Conservation (phyloP, 1,139 yeast species). For the Blastobotrys niveus region DNA sequence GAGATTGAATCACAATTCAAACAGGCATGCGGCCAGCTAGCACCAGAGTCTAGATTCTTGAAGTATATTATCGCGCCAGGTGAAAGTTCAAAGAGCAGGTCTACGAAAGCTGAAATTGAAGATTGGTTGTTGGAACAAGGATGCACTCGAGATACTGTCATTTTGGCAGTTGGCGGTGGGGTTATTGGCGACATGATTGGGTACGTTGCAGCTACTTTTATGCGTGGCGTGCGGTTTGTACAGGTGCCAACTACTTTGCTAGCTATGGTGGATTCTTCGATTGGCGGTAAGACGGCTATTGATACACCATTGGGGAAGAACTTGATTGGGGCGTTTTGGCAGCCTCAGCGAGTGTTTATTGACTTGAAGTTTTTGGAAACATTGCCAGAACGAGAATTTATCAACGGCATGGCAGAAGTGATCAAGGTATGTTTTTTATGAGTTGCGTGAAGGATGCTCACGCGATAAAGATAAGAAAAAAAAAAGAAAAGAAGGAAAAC, state of each 20-base stretch:
- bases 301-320: constrained; percentile 98
- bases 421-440: constrained; percentile 56
- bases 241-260: constrained; percentile 92
- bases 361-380: constrained; percentile 86
- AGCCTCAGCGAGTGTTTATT: constrained; percentile 81
- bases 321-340: constrained; percentile 96
- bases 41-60: constrained; percentile 43
- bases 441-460: too few species aligned
- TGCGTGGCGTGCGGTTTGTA: constrained; percentile 94
- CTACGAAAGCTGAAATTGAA: constrained; percentile 88
- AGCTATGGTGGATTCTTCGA: constrained; percentile 97
- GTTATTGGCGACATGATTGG: constrained; percentile 99
- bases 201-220: constrained; percentile 95
- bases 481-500: not conserved
- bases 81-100: constrained; percentile 81
- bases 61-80: constrained; percentile 84
- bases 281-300: constrained; percentile 98
- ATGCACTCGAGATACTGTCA: constrained; percentile 93
- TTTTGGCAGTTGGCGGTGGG: constrained; percentile 97
- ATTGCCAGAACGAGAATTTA: constrained; percentile 86
- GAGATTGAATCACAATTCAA: constrained; percentile 37
- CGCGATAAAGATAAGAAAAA: too few species aligned
- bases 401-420: constrained; percentile 98
- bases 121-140: constrained; percentile 81
- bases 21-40: constrained; percentile 12